Percentiles rank a stretch among this genome's conserved stretches.
Evolutionary conservation across 495 filamentous ascomycete genomes (phyloP).

Genomic region (Penicillium malachiteum): DNA sequence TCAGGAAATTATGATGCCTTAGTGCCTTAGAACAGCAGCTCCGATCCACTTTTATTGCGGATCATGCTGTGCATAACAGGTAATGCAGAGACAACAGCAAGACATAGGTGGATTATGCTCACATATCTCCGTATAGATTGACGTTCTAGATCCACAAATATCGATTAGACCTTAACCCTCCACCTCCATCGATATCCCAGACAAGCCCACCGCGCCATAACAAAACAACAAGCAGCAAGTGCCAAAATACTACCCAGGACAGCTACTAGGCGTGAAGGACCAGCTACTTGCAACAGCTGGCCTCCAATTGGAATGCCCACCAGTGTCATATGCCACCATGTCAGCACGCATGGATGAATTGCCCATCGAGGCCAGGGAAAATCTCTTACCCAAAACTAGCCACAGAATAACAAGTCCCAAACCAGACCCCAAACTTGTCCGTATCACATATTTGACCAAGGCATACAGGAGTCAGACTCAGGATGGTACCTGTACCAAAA

Average conservation of each 20-base stretch:
- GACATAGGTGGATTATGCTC: no score
- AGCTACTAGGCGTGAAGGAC: conserved; percentile 6
- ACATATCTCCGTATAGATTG: no score
- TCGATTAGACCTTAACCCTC: not conserved
- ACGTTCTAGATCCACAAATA: no score
- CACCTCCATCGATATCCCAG: conserved; percentile 10
- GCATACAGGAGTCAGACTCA: conserved; percentile 59
- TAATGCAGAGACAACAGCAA: no score
- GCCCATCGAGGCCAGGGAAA: not conserved
- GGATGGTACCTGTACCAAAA: conserved; percentile 56
- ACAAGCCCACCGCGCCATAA: conserved; percentile 10
- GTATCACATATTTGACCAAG: conserved; percentile 57
- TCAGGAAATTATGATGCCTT: not conserved
- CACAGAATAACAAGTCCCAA: conserved; percentile 60
- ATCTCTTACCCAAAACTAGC: conserved; percentile 51
- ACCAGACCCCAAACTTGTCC: conserved; percentile 60
- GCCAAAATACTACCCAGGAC: conserved; percentile 7
- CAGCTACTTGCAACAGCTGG: conserved; percentile 8
- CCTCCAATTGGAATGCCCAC: conserved; percentile 11
- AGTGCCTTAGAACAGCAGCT: not conserved
- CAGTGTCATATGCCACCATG: not conserved
- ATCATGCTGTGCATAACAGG: no score
- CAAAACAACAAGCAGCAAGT: not conserved
- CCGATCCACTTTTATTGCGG: no score
- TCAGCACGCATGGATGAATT: not conserved